A percentile compares a stretch with the other conserved stretches of the same genome.
phyloP scores from a whole-genome alignment of 2,329 filamentous ascomycete genomes.

The Fusarium praegraminearum region DNA sequence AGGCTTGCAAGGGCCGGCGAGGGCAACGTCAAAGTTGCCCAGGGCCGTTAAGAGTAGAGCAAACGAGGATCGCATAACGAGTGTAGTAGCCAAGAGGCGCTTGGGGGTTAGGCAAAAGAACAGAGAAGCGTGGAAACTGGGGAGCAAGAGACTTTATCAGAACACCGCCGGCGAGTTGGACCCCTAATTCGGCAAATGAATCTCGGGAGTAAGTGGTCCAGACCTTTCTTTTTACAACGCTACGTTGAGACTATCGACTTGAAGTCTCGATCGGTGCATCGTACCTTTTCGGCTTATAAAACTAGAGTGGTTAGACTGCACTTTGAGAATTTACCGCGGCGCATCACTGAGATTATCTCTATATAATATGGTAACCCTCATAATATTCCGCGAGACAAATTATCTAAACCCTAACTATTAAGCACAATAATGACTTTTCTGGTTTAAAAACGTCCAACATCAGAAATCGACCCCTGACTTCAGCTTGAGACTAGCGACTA shows the following conservation, averaged over 20 bases:
- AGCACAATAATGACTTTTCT: too few species aligned
- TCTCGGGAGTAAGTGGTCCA: not conserved
- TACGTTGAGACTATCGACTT: not conserved
- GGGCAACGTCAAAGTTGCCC: not conserved
- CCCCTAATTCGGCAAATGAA: not conserved
- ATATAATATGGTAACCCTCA: too few species aligned
- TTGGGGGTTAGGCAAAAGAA: not conserved
- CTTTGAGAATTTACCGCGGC: not conserved
- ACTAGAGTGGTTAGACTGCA: not conserved
- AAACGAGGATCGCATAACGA: conserved; percentile 14
- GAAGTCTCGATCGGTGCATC: not conserved
- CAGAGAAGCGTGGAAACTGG: not conserved
- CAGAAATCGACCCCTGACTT: not conserved
- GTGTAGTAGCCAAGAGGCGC: not conserved
- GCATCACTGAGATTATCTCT: not conserved
- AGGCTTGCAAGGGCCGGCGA: conserved; percentile 12
- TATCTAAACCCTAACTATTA: too few species aligned
- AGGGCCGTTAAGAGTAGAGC: conserved; percentile 2
- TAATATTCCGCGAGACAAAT: too few species aligned
- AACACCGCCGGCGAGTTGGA: not conserved
- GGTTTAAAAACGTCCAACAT: not conserved
- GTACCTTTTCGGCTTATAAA: not conserved
- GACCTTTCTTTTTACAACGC: not conserved
- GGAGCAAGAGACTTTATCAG: not conserved
- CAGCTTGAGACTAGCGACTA: not conserved